Conservation (phyloP, 1,139 yeast genomes). For the Yamadazyma sp. region DNA sequence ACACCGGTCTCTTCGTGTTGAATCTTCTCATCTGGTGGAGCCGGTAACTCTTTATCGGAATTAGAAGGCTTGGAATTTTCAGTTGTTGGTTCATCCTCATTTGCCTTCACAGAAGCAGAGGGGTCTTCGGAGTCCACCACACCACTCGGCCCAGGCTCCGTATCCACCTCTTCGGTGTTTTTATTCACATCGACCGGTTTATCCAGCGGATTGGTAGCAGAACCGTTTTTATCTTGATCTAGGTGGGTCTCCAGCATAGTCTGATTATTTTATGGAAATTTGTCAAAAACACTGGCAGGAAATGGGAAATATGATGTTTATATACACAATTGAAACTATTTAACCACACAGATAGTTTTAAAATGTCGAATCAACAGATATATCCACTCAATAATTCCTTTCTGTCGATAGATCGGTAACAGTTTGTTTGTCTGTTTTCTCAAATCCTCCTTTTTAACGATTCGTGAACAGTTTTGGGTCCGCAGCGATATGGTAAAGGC, state of each 20-base stretch:
- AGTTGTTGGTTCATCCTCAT: neutral
- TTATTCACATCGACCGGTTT: neutral
- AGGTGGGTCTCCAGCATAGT: neutral
- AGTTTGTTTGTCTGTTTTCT: neutral
- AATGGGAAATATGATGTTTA: neutral
- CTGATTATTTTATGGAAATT: neutral
- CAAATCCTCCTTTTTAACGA: neutral
- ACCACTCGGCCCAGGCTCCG: constrained; percentile 1
- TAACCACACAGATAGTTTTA: neutral
- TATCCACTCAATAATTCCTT: neutral
- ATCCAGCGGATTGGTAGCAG: neutral
- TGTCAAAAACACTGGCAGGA: neutral
- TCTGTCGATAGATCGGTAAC: neutral
- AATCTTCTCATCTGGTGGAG: neutral
- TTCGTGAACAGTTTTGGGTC: neutral
- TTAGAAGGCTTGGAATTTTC: constrained; percentile 1
- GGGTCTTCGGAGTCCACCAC: neutral
- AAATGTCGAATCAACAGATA: neutral
- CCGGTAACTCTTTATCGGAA: neutral
- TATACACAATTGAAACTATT: neutral
- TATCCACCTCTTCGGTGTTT: neutral
- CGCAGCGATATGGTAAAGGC: neutral
- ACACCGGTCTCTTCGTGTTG: neutral
- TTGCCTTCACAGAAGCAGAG: neutral
- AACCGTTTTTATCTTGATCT: neutral